These are phyloP conservation scores for Fusarium armeniacum DNA, from an alignment of 2,329 filamentous ascomycete species.

Conservation along the genomic window DNA sequence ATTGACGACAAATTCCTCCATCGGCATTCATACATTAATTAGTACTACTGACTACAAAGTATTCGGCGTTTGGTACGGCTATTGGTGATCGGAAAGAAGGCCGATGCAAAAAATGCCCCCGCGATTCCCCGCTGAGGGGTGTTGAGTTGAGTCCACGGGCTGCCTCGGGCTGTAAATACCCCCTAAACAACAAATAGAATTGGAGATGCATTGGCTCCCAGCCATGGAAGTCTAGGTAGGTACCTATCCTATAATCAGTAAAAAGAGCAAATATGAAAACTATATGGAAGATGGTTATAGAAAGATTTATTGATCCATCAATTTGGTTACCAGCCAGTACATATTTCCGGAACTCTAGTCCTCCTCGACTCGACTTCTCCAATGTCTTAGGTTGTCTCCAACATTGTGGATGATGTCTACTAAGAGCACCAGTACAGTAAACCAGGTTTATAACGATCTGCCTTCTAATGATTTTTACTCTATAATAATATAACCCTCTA, in stretches of 20 bases:
- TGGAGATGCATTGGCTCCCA: background rate
- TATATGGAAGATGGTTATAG: background rate
- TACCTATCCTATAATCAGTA: background rate
- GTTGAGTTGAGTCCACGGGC: background rate
- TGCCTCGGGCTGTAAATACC: background rate
- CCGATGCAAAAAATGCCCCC: slow-evolving; percentile 18
- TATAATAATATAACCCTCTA: no score
- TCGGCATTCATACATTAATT: background rate
- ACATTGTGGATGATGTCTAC: background rate
- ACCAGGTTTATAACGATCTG: no score
- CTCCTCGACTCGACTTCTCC: slow-evolving; percentile 28
- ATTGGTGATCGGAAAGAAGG: slow-evolving; percentile 35
- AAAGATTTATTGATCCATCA: background rate
- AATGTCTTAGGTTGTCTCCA: slow-evolving; percentile 27
- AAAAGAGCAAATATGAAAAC: background rate
- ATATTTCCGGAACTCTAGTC: slow-evolving; percentile 8
- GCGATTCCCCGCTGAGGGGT: slow-evolving; percentile 28
- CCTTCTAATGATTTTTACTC: no score
- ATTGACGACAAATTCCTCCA: background rate
- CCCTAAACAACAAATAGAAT: background rate
- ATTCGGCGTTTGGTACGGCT: slow-evolving; percentile 11
- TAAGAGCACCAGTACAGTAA: no score
- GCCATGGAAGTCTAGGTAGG: no score
- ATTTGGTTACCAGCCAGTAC: slow-evolving; percentile 11
- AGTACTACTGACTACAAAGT: background rate